phyloP scores from a whole-genome alignment of 345 rosid genomes.

The Corchorus olitorius region DNA sequence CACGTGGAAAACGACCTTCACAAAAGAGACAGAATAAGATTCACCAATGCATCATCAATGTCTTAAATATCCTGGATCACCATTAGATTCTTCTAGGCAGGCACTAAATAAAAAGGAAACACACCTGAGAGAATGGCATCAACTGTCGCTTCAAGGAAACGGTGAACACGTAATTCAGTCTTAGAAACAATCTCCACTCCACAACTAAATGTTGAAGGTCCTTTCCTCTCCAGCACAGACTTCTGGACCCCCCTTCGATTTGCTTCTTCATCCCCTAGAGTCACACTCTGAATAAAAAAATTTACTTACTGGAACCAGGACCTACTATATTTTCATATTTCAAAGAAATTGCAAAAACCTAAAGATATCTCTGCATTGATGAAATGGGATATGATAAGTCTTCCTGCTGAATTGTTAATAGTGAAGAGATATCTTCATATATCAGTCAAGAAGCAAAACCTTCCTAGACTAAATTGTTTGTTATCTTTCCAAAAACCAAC shows the following conservation, averaged over 20 bases:
- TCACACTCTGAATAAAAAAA: conserved; percentile 61
- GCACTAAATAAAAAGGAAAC: conserved; percentile 11
- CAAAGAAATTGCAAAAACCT: background rate
- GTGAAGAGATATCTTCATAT: background rate
- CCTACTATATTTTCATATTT: background rate
- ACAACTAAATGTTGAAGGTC: conserved; percentile 78
- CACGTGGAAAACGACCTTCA: conserved; percentile 62
- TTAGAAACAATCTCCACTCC: conserved; percentile 85
- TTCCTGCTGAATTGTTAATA: no score
- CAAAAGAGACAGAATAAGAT: conserved; percentile 18
- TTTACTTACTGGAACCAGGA: conserved; percentile 11
- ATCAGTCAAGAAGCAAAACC: background rate
- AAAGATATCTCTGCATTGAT: background rate
- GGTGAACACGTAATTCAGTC: conserved; percentile 84
- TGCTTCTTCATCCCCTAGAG: conserved; percentile 90
- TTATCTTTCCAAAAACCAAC: background rate
- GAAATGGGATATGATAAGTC: conserved; percentile 12
- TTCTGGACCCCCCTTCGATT: conserved; percentile 84
- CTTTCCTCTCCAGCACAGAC: conserved; percentile 85
- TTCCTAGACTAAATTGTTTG: background rate
- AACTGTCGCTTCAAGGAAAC: conserved; percentile 86
- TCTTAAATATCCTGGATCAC: background rate
- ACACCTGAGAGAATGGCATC: conserved; percentile 80
- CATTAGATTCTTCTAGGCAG: background rate
- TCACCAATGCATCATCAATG: background rate